These are phyloP conservation scores for Penicillium hesseltinei DNA, from an alignment of 2,329 filamentous ascomycete genomes.

Conservation along the genomic window DNA sequence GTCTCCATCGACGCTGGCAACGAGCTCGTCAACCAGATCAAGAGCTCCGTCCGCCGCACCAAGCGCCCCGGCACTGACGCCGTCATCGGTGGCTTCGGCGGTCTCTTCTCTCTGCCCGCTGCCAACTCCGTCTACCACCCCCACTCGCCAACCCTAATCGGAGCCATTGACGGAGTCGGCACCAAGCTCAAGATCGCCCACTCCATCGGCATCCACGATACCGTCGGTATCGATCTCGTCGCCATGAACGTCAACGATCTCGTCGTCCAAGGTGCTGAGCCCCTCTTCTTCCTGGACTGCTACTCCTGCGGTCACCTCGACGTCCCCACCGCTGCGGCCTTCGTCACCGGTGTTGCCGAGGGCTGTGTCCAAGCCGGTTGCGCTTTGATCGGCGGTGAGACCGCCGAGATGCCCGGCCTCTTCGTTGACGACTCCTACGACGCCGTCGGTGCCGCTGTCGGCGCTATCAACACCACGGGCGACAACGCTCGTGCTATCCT, in stretches of 20 bases:
- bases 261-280: slow-evolving; percentile 91
- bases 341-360: slow-evolving; percentile 84
- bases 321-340: slow-evolving; percentile 72
- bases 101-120: slow-evolving; percentile 72
- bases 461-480: slow-evolving; percentile 63
- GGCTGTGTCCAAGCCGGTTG: slow-evolving; percentile 84
- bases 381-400: slow-evolving; percentile 93
- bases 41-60: slow-evolving; percentile 81
- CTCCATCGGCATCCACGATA: slow-evolving; percentile 82
- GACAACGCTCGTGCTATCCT: slow-evolving; percentile 63
- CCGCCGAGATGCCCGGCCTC: slow-evolving; percentile 96
- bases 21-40: slow-evolving; percentile 87
- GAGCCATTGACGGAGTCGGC: slow-evolving; percentile 92
- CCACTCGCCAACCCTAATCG: slow-evolving; percentile 77
- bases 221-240: slow-evolving; percentile 93
- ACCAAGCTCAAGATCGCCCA: slow-evolving; percentile 97
- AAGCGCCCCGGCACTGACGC: slow-evolving; percentile 83
- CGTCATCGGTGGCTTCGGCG: slow-evolving; percentile 93
- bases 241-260: slow-evolving; percentile 99
- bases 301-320: slow-evolving; percentile 90
- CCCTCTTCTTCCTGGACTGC: slow-evolving; percentile 96
- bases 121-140: slow-evolving; percentile 69
- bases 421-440: slow-evolving; percentile 89
- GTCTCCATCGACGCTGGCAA: slow-evolving; percentile 96
- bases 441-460: slow-evolving; percentile 84